Evolutionary conservation across 1,284 basidiomycete species (phyloP).

Genomic region (Ceratobasidium sp.): DNA sequence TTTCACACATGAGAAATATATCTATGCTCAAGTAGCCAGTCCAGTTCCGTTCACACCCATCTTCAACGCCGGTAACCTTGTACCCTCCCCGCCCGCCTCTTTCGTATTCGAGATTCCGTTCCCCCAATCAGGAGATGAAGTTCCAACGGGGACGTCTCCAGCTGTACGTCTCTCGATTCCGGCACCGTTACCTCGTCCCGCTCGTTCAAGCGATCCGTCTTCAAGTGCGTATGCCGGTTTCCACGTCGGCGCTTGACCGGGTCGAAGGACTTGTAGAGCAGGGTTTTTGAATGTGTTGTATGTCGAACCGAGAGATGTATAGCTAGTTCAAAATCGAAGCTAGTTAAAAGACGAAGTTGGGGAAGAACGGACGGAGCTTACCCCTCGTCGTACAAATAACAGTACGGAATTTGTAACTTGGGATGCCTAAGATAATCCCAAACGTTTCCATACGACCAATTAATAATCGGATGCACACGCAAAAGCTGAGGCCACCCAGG

Average conservation of each 20-base stretch:
- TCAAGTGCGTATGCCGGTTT: slow-evolving; percentile 82
- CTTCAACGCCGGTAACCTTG: not conserved
- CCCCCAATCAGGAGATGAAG: not conserved
- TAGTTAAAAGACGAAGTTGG: too few relatives aligned
- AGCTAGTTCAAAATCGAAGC: slow-evolving; percentile 60
- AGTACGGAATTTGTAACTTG: slow-evolving; percentile 84
- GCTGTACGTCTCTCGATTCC: slow-evolving; percentile 26
- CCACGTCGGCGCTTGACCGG: slow-evolving; percentile 60
- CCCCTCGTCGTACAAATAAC: slow-evolving; percentile 92
- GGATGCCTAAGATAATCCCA: slow-evolving; percentile 83
- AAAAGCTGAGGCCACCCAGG: slow-evolving; percentile 90
- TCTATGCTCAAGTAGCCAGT: slow-evolving; percentile 12
- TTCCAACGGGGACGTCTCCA: slow-evolving; percentile 1
- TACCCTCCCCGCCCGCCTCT: not conserved
- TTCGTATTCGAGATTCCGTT: not conserved
- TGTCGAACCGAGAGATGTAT: slow-evolving; percentile 95
- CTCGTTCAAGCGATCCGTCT: slow-evolving; percentile 82
- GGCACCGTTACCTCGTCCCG: slow-evolving; percentile 56
- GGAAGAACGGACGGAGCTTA: slow-evolving; percentile 57
- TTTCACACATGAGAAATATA: not conserved
- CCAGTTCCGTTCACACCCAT: not conserved
- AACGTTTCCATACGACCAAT: slow-evolving; percentile 91
- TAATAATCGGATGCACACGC: slow-evolving; percentile 94
- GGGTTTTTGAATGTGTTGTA: slow-evolving; percentile 96
- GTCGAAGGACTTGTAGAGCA: slow-evolving; percentile 52